phyloP scores from a whole-genome alignment of 495 filamentous ascomycete genomes.

The Hypomontagnella submonticulosa region DNA sequence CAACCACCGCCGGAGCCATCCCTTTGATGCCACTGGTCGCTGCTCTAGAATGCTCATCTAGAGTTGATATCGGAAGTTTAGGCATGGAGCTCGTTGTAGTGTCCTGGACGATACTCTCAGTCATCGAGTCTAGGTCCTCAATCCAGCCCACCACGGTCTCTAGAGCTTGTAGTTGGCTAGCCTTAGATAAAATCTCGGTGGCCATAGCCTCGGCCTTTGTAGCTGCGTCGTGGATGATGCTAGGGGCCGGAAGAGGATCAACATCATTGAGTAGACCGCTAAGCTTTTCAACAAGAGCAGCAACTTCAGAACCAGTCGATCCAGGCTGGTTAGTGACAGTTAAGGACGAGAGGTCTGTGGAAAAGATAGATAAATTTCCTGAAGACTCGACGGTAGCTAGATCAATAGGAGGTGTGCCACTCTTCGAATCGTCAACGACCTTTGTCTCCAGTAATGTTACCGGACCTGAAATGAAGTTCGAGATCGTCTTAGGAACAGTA shows the following conservation, averaged over 20 bases:
- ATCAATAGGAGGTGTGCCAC: slow-evolving; percentile 1
- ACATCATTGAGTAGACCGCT: slow-evolving; percentile 13
- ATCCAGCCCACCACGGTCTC: slow-evolving; percentile 25
- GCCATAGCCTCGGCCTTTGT: no score
- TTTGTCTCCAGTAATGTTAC: slow-evolving; percentile 19
- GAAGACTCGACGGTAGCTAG: slow-evolving; percentile 15
- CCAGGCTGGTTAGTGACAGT: slow-evolving; percentile 20
- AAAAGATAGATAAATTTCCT: slow-evolving; percentile 25
- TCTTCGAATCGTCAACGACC: slow-evolving; percentile 22
- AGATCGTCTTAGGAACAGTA: slow-evolving; percentile 14
- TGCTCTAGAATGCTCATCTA: slow-evolving; percentile 11
- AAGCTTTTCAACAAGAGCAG: slow-evolving; percentile 15
- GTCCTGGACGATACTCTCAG: slow-evolving; percentile 20
- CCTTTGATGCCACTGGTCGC: slow-evolving; percentile 23
- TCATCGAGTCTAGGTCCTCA: slow-evolving; percentile 15
- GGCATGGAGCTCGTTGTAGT: slow-evolving; percentile 18
- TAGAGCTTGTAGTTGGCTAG: slow-evolving; percentile 24
- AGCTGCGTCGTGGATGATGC: no score
- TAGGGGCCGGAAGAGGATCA: no score
- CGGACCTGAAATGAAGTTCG: slow-evolving; percentile 13
- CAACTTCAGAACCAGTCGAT: slow-evolving; percentile 19
- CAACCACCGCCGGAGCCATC: slow-evolving; percentile 21
- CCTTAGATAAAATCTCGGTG: no score
- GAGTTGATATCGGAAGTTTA: slow-evolving; percentile 10
- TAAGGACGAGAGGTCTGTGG: slow-evolving; percentile 11